Base-by-base conservation (phyloP, 176 grass and related monocot genomes). In the Melocanna baccifera region DNA sequence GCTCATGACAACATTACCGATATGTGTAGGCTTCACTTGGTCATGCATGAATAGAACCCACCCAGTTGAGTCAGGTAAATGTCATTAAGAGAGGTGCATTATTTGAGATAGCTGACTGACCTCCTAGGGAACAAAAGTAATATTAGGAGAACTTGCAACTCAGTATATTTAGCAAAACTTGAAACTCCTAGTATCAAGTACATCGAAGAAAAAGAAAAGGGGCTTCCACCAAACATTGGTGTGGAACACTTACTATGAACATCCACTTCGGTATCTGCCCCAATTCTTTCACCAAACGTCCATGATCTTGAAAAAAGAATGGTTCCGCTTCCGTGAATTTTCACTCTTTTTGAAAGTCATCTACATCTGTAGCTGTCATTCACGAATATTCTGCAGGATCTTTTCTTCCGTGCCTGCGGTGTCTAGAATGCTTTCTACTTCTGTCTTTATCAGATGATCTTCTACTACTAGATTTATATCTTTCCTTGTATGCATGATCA, bases 371-470 rank as follows among this genome's bases (percentile, higher is more conserved):
- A 40, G 45, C 78, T 65, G 36, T 65, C 67, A 77, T 79, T 79
- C 63, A 81, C n/a, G 25, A 76, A 64, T 89, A 57, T 72, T 69
- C 66, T 72, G 65, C 46, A 69, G 79, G 81, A 83, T 86, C 87
- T 51, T 73, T 83, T 75, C 72, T 78, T 89, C 40, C 86, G 64
- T 87, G 88, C 73, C 91, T 92, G 34, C 63, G 79, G 36, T 86
- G 89, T 69, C 77, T 91, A 62, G 75, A 84, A 63, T 13, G 85
- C 22, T 87, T 92, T 90, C 74, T 92, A 28, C 91, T 90, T 84
- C 69, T 89, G 58, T 88, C 89, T 71, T 79, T 91, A 77, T 82
- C 73, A 71, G 77, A 84, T 67, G 83, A 77, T 88, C 69, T 90
- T 71, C 86, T 85, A 57, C 77, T 70, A 61, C 81, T 87, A 32